Percentiles rank a stretch among this genome's conserved stretches.
Conservation (phyloP, 371 early-diverging fungal genomes). For the Rhizopus stolonifer region DNA sequence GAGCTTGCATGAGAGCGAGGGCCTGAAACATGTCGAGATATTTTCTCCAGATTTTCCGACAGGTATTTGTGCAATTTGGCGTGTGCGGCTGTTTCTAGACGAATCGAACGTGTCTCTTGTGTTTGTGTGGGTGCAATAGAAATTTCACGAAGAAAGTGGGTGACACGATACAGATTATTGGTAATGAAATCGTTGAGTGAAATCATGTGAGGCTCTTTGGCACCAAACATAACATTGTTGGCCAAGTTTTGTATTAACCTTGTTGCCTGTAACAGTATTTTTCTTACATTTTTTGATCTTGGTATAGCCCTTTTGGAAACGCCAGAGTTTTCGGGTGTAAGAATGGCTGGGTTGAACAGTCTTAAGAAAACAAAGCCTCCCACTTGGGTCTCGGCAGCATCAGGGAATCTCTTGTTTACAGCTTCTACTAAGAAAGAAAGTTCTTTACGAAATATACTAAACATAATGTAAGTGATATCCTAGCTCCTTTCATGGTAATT, state of each 20-base stretch:
- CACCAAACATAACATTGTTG: constrained; percentile 91
- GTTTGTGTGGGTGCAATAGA: constrained; percentile 24
- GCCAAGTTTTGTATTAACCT: constrained; percentile 94
- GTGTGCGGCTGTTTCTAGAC: constrained; percentile 47
- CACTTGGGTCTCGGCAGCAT: constrained; percentile 77
- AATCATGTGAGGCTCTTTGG: constrained; percentile 86
- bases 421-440: constrained; percentile 70
- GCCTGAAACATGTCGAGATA: constrained; percentile 28
- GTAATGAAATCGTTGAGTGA: constrained; percentile 81
- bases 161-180: constrained; percentile 61
- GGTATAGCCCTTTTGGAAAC: constrained; percentile 44
- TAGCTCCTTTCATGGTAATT: too few species aligned
- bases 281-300: constrained; percentile 64
- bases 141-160: constrained; percentile 58
- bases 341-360: constrained; percentile 90
- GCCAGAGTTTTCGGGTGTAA: constrained; percentile 71
- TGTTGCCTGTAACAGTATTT: constrained; percentile 83
- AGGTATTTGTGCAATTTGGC: constrained; percentile 37
- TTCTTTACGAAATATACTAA: constrained; percentile 67
- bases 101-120: constrained; percentile 1
- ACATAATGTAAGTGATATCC: neutral
- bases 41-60: constrained; percentile 42
- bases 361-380: constrained; percentile 92
- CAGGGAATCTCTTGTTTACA: constrained; percentile 80
- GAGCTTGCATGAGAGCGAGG: constrained; percentile 18